Base-by-base conservation (phyloP, 768 basidiomycete genomes). In the Lepiota brunneoincarnata region DNA sequence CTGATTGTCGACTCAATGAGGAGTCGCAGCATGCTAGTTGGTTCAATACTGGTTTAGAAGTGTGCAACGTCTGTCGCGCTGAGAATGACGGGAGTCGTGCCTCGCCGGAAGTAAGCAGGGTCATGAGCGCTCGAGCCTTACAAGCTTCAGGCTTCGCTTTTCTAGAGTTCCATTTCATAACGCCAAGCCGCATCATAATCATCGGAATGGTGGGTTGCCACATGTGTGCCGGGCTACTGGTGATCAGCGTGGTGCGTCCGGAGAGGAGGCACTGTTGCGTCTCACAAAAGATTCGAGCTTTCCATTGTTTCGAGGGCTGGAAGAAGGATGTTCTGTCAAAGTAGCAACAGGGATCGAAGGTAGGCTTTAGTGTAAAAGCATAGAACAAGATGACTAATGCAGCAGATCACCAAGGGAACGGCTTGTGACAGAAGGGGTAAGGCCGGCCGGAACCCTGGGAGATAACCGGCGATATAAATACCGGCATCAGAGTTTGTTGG, bases 351-450 rank as follows among this genome's bases (percentile, higher is more conserved):
- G 31, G 11, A 31, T 4, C 17, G 28, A 14, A 34, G n/a, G 18
- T 45, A 17, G 45, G 18, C 31, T 45, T 7, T 21, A 41, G 15
- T 7, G 12, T 14, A 28, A 24, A 31, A 47, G 34, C 12, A n/a
- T 12, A 14, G 40, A 51, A 51, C 21, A 24, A 39, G 26, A 2
- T 26, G n/a, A 42, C 11, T n/a, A 35, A 51, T 31, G 20, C 9
- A 35, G 4, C 31, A 42, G 21, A 44, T 52, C 51, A 45, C 51
- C 51, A 52, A 52, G 51, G 51, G 28, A 35, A 52, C 51, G 23
- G 21, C n/a, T n/a, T n/a, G n/a, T n/a, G 34, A 9, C 17, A 28
- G 15, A 20, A 31, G 7, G 7, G 50, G 35, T 14, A 34, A n/a
- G n/a, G n/a, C n/a, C n/a, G 18, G 31, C 39, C 40, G 49, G 9